These are phyloP conservation scores for Vaccinium darrowii DNA, from an alignment of 148 eudicot genomes.

Conservation along the genomic window DNA sequence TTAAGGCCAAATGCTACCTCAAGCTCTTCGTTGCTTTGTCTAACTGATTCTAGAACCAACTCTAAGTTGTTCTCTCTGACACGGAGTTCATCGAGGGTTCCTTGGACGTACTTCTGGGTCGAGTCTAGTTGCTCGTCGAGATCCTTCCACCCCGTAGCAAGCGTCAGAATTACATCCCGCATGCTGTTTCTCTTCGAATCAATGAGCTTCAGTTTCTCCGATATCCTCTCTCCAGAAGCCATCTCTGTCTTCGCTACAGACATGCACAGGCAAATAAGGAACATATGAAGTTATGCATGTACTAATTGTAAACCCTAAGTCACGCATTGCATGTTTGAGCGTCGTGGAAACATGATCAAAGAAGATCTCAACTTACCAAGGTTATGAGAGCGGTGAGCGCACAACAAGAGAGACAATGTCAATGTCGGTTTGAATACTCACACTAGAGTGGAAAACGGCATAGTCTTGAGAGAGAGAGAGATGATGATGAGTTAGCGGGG, in stretches of 20 bases:
- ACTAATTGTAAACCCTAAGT: too few species aligned
- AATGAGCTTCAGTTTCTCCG: neutral
- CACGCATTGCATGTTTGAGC: too few species aligned
- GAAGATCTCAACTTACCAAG: too few species aligned
- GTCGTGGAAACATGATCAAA: too few species aligned
- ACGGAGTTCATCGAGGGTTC: conserved; percentile 7
- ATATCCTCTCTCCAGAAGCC: neutral
- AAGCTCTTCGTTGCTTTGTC: conserved; percentile 10
- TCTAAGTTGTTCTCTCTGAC: conserved; percentile 15
- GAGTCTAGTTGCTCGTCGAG: conserved; percentile 28
- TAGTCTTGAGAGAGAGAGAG: too few species aligned
- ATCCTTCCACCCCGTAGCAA: conserved; percentile 37
- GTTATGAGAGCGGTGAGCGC: too few species aligned
- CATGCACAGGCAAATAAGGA: neutral
- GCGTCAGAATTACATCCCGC: conserved; percentile 10
- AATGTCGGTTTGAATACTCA: too few species aligned
- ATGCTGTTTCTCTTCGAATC: conserved; percentile 13
- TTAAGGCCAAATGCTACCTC: neutral
- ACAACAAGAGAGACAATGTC: too few species aligned
- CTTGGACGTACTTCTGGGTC: neutral
- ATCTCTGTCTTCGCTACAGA: neutral
- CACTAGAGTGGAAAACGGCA: too few species aligned
- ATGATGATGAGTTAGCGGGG: too few species aligned
- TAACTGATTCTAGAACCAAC: conserved; percentile 12
- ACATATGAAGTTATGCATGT: too few species aligned